These are phyloP conservation scores for Triticum monococcum DNA, from an alignment of 176 grass and related monocot genomes.

Conservation along the genomic window DNA sequence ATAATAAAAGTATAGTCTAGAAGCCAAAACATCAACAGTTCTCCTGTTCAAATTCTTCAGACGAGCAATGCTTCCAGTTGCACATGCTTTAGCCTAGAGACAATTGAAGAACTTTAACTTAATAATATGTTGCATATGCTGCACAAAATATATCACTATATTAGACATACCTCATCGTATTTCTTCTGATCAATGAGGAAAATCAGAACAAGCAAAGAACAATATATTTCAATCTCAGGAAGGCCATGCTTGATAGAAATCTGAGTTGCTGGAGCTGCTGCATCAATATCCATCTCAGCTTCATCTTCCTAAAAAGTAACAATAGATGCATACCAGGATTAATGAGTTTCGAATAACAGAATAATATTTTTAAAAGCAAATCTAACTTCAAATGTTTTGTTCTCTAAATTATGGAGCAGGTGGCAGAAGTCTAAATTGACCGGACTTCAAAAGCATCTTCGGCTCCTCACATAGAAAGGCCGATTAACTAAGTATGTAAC, in stretches of 20 bases:
- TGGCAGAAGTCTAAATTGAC: neutral
- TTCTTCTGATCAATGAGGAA: conserved; percentile 80
- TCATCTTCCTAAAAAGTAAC: conserved; percentile 59
- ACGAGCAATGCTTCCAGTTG: conserved; percentile 66
- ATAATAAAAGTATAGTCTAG: conserved; percentile 73
- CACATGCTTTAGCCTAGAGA: conserved; percentile 72
- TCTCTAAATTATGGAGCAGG: neutral
- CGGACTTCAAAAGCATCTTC: neutral
- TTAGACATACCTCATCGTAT: conserved; percentile 56
- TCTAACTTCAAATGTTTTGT: neutral
- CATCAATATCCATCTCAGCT: conserved; percentile 79
- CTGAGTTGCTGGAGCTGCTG: conserved; percentile 39
- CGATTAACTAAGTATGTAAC: neutral
- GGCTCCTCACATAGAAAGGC: neutral
- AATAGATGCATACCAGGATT: neutral
- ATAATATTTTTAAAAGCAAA: neutral
- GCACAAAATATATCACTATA: neutral
- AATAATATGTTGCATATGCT: neutral
- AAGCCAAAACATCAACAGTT: conserved; percentile 83
- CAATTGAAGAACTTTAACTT: neutral
- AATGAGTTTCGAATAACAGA: neutral
- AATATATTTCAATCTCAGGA: conserved; percentile 83
- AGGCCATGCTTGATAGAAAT: conserved; percentile 57
- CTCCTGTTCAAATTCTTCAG: conserved; percentile 87
- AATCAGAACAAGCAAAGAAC: conserved; percentile 78